Evolutionary conservation across 352 stramenopile genomes (phyloP).

Genomic region (Thalassiosira mediterranea): DNA sequence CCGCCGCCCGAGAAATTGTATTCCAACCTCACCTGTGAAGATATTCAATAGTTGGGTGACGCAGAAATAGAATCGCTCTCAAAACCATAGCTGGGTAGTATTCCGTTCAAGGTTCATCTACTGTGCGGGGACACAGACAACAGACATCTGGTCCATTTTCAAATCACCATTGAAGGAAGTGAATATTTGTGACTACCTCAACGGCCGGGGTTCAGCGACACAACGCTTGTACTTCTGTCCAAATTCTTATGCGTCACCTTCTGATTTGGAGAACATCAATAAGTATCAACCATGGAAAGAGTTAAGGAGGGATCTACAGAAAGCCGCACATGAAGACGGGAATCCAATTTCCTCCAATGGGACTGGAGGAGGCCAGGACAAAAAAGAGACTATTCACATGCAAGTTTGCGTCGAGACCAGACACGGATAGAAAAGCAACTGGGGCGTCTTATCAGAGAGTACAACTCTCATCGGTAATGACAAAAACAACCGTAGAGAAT

Average conservation of each 20-base stretch:
- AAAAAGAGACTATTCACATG: not conserved
- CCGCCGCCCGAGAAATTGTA: too few species aligned
- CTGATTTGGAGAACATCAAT: not conserved
- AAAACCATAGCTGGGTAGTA: not conserved
- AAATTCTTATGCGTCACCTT: not conserved
- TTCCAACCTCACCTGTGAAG: too few species aligned
- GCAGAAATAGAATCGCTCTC: too few species aligned
- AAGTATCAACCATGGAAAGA: not conserved
- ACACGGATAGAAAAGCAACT: not conserved
- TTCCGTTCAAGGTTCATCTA: not conserved
- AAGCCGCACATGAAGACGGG: not conserved
- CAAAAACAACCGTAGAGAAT: not conserved
- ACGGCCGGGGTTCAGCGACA: not conserved
- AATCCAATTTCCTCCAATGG: not conserved
- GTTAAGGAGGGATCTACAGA: not conserved
- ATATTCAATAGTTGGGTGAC: too few species aligned
- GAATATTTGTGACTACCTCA: conserved; percentile 15
- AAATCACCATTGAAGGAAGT: not conserved
- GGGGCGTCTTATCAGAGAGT: not conserved
- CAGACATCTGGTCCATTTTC: not conserved
- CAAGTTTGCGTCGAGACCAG: not conserved
- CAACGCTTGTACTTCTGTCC: conserved; percentile 8
- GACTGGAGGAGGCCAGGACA: not conserved
- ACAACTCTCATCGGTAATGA: not conserved
- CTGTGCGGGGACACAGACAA: not conserved